Evolutionary conservation across 169 alveolate genomes (phyloP).

Genomic region (Perkinsus olseni): DNA sequence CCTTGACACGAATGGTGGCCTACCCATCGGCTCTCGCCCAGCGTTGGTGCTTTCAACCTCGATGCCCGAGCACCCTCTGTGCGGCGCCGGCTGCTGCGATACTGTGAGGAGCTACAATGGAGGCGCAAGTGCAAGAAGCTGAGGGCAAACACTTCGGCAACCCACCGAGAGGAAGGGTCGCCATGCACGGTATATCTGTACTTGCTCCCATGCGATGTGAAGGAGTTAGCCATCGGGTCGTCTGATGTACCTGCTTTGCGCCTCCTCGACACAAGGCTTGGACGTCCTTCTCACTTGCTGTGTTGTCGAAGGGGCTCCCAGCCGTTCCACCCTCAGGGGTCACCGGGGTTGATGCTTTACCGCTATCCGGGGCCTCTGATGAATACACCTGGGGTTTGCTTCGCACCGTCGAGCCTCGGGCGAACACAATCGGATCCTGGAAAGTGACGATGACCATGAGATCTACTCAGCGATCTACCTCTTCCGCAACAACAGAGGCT

Average conservation of each 20-base stretch:
- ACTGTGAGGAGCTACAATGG: background rate
- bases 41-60: background rate
- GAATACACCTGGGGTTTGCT: background rate
- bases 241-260: background rate
- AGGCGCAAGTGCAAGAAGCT: background rate
- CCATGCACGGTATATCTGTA: background rate
- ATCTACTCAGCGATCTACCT: background rate
- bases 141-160: background rate
- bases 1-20: background rate
- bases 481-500: background rate
- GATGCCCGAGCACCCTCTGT: background rate
- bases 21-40: background rate
- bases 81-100: background rate
- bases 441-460: background rate
- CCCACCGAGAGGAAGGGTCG: background rate
- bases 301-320: background rate
- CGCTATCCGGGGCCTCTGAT: background rate
- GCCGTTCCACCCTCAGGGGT: background rate
- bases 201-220: background rate
- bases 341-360: background rate
- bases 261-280: background rate
- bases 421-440: background rate
- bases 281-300: background rate
- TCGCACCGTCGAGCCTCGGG: background rate
- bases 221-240: background rate